Percentiles rank a stretch among this genome's conserved stretches.
phyloP scores from a whole-genome alignment of 495 filamentous ascomycete genomes.

The Gamarada debralockiae region DNA sequence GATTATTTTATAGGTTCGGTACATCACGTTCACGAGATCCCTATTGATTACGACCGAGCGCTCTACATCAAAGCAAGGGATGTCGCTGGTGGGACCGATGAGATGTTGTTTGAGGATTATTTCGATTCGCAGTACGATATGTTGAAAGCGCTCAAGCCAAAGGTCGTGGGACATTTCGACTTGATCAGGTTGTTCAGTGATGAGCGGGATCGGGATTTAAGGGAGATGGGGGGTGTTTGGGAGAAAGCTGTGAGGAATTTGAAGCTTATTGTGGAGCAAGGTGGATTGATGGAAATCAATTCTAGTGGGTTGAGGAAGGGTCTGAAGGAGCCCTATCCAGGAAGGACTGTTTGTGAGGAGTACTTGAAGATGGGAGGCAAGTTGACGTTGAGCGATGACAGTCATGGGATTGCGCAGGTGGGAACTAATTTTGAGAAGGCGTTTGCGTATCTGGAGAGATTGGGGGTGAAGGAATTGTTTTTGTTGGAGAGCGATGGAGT shows the following conservation, averaged over 20 bases:
- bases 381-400: constrained; percentile 89
- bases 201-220: constrained; percentile 56
- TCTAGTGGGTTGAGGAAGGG: constrained; percentile 84
- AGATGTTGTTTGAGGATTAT: constrained; percentile 71
- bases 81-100: constrained; percentile 59
- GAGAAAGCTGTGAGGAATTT: constrained; percentile 68
- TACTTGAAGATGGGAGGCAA: constrained; percentile 64
- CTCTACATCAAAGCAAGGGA: constrained; percentile 60
- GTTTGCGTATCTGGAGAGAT: constrained; percentile 50
- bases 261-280: constrained; percentile 61
- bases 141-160: constrained; percentile 67
- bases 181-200: constrained; percentile 77
- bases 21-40: constrained; percentile 80
- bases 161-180: constrained; percentile 91
- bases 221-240: constrained; percentile 59
- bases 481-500: constrained; percentile 33
- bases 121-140: constrained; percentile 85
- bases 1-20: constrained; percentile 91
- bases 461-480: constrained; percentile 47
- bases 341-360: constrained; percentile 68
- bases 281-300: constrained; percentile 85
- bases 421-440: constrained; percentile 59
- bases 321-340: constrained; percentile 85
- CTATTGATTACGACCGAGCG: constrained; percentile 78
- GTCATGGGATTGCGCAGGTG: constrained; percentile 79